Conservation (phyloP, 176 grass and related monocot genomes). For the Hyparrhenia diplandra region DNA sequence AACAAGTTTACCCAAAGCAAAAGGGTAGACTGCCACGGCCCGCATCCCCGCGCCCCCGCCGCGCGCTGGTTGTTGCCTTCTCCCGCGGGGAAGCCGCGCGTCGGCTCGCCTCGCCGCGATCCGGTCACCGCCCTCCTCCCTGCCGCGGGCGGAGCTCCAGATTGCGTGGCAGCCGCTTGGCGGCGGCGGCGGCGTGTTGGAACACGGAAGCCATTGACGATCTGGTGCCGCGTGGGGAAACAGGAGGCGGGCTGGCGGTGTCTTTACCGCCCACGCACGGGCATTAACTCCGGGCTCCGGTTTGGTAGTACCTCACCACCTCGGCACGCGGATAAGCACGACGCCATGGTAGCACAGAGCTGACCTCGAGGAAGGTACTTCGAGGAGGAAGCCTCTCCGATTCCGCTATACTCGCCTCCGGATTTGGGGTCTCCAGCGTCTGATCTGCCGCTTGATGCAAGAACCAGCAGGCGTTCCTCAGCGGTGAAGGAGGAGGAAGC, state of each 20-base stretch:
- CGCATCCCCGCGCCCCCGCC: not conserved
- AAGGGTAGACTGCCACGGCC: slow-evolving; percentile 18
- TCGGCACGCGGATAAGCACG: slow-evolving; percentile 32
- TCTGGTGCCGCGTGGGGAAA: not conserved
- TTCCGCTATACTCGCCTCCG: not conserved
- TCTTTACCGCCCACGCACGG: slow-evolving; percentile 13
- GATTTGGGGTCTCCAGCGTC: not conserved
- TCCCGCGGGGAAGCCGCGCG: slow-evolving; percentile 9
- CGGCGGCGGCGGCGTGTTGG: not conserved
- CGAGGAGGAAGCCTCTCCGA: not conserved
- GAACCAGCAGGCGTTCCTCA: slow-evolving; percentile 11
- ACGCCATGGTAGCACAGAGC: slow-evolving; percentile 33
- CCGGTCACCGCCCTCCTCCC: not conserved
- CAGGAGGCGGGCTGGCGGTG: not conserved
- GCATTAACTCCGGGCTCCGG: slow-evolving; percentile 31
- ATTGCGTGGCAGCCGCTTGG: not conserved
- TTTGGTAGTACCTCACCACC: not conserved
- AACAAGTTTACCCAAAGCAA: not conserved
- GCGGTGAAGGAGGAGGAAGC: not conserved
- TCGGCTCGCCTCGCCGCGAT: slow-evolving; percentile 24
- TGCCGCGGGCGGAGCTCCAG: not conserved
- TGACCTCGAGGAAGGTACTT: slow-evolving; percentile 43
- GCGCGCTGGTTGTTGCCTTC: slow-evolving; percentile 2
- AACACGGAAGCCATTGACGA: slow-evolving; percentile 10
- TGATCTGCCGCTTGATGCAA: slow-evolving; percentile 22